Conservation (phyloP, 306 rosid species). For the Trifolium fragiferum region DNA sequence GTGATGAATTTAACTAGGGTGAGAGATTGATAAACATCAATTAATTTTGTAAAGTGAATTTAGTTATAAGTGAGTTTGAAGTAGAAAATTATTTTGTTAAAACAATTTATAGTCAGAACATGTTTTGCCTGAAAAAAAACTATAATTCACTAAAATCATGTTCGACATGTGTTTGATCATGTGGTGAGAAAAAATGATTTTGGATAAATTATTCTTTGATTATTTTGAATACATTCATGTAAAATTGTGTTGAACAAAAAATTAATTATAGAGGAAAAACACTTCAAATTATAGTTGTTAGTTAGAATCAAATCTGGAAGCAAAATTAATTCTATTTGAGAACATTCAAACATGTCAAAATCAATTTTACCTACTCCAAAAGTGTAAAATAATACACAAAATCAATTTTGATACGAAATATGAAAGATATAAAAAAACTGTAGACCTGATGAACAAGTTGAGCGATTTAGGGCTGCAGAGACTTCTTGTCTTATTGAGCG, state of each 20-base stretch:
- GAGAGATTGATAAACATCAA: background rate
- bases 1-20: conserved; percentile 38
- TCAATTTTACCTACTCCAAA: background rate
- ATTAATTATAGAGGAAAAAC: no score
- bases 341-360: background rate
- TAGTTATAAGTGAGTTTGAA: background rate
- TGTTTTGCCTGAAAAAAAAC: background rate
- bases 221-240: no score
- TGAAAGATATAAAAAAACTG: background rate
- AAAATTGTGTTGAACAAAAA: no score
- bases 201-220: no score
- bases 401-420: background rate
- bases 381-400: background rate
- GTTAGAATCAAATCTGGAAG: no score
- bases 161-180: background rate
- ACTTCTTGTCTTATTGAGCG: conserved; percentile 96
- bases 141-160: background rate
- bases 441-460: conserved; percentile 74
- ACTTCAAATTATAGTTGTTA: no score
- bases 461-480: conserved; percentile 88
- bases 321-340: background rate
- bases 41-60: background rate
- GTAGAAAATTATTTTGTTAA: background rate
- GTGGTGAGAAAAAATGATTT: no score
- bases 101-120: background rate